Percentiles rank a stretch among this genome's conserved stretches.
phyloP scores from a whole-genome alignment of 1,139 yeast genomes.

The Diutina pseudorugosa region DNA sequence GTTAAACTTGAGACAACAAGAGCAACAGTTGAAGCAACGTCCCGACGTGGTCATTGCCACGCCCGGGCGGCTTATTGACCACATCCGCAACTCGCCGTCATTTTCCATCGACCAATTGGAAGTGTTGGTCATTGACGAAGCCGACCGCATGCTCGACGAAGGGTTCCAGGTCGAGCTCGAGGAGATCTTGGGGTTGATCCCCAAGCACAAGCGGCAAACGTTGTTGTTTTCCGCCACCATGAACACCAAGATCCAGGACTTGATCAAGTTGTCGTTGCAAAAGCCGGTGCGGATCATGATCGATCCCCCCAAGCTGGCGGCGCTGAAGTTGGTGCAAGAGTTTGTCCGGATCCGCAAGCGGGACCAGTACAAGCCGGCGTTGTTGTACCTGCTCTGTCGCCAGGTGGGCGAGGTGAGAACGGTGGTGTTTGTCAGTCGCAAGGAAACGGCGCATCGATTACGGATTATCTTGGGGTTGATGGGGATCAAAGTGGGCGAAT shows the following conservation, averaged over 20 bases:
- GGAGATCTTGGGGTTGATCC: constrained; percentile 77
- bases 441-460: constrained; percentile 79
- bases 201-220: constrained; percentile 80
- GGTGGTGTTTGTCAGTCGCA: constrained; percentile 84
- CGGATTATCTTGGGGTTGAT: constrained; percentile 76
- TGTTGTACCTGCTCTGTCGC: constrained; percentile 59
- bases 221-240: constrained; percentile 93
- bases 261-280: constrained; percentile 76
- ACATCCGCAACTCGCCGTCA: constrained; percentile 87
- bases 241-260: constrained; percentile 84
- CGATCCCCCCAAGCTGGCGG: constrained; percentile 91
- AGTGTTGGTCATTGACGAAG: constrained; percentile 89
- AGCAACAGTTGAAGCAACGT: constrained; percentile 78
- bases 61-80: constrained; percentile 95
- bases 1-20: constrained; percentile 85
- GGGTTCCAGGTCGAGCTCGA: constrained; percentile 93
- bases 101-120: constrained; percentile 86
- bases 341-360: constrained; percentile 90
- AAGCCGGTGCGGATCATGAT: constrained; percentile 93
- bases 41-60: constrained; percentile 97
- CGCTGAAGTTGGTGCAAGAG: constrained; percentile 77
- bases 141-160: constrained; percentile 98
- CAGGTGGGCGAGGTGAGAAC: constrained; percentile 60
- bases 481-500: constrained; percentile 82
- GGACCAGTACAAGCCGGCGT: constrained; percentile 72